phyloP scores from a whole-genome alignment of 2,329 filamentous ascomycete species.

The Tympanopsis confertula region DNA sequence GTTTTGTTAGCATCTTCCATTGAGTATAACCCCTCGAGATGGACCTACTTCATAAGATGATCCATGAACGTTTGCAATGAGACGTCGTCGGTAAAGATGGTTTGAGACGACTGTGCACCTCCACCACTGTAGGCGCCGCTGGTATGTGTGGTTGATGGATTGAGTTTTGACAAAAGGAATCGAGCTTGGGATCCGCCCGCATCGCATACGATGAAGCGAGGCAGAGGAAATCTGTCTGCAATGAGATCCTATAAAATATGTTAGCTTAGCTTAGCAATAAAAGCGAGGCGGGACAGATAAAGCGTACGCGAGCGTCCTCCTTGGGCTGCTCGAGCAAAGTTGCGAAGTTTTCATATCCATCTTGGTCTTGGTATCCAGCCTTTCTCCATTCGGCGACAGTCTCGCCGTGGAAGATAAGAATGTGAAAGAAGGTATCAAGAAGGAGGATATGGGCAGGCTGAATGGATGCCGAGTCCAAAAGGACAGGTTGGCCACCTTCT shows the following conservation, averaged over 20 bases:
- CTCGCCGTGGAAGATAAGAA: slow-evolving; percentile 97
- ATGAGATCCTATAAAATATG: slow-evolving; percentile 65
- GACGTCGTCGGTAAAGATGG: slow-evolving; percentile 97
- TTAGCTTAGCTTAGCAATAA: slow-evolving; percentile 4
- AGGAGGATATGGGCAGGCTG: slow-evolving; percentile 87
- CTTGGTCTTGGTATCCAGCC: slow-evolving; percentile 95
- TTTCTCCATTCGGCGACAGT: slow-evolving; percentile 97
- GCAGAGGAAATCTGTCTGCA: slow-evolving; percentile 92
- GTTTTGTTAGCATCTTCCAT: background rate
- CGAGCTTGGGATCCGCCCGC: slow-evolving; percentile 95
- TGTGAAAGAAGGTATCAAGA: slow-evolving; percentile 98
- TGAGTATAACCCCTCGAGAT: slow-evolving; percentile 1
- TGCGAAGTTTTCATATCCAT: slow-evolving; percentile 95
- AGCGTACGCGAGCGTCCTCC: slow-evolving; percentile 79
- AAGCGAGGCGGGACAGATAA: background rate
- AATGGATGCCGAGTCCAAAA: slow-evolving; percentile 91
- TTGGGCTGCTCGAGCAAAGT: slow-evolving; percentile 81
- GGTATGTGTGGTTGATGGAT: slow-evolving; percentile 93
- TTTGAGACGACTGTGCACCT: slow-evolving; percentile 69
- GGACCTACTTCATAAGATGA: slow-evolving; percentile 89
- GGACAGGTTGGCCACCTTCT: slow-evolving; percentile 82
- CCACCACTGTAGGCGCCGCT: slow-evolving; percentile 84
- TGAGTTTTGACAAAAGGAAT: slow-evolving; percentile 92
- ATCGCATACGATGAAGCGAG: slow-evolving; percentile 96
- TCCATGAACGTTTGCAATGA: slow-evolving; percentile 99